Base-by-base conservation (phyloP, 1,284 basidiomycete species). In the Trichosporon sp. region DNA sequence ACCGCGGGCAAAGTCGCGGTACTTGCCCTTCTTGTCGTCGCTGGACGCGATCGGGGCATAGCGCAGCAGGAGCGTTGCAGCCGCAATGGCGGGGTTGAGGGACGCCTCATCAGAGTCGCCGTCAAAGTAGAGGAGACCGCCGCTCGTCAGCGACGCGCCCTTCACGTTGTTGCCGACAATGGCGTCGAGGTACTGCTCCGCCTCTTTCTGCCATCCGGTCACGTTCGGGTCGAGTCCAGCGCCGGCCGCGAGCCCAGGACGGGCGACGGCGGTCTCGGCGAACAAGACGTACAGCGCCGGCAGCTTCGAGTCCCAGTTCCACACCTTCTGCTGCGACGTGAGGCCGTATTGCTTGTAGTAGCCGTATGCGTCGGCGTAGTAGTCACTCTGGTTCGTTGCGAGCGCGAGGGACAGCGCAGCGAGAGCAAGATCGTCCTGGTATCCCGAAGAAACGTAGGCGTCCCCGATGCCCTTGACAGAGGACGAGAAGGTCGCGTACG, bases 261-360 rank as follows among this genome's bases (percentile, higher is more conserved):
- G 73, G 16, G 78, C 74, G 25, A 74, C 66, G 0, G 81, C 75
- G 8, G 81, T 65, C 69, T 84, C 82, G 1, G 78, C 75, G 60
- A 90, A 90, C 11, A 95, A 80, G 19, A 95, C 84, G 46, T 87
- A 85, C 0, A 91, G 74, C 1, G 88, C 91, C 3, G 91, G 88
- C 0, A 85, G 84, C 76, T 91, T 90, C 1, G 86, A 86, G 74
- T 95, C 92, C 93, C 94, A 96, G 74, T 95, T 94, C 81, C 94
- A 90, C 6, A 89, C 87, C 5, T 82, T 78, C 60, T 87, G 81
- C 46, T 83, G 80, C 1, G 82, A 81, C 4, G 80, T 78, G 0
- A 92, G 83, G 16, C 82, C 76, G 72, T 86, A 89, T 36, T 86
- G 80, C 4, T 80, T 73, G 75, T 89, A 93, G 72, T 85, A 85